Conservation (phyloP, 345 rosid species). For the Adansonia digitata region DNA sequence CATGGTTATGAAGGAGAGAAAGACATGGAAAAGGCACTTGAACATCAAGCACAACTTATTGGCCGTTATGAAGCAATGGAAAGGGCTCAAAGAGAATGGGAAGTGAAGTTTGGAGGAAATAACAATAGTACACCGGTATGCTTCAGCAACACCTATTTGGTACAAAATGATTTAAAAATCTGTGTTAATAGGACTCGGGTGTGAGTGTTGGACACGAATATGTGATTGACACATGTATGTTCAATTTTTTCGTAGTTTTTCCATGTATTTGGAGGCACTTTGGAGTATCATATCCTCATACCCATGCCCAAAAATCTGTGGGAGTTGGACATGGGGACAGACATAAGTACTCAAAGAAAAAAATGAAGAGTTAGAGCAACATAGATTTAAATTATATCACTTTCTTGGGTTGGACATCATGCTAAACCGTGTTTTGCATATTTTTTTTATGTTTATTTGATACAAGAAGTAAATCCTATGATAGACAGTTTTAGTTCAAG, state of each 20-base stretch:
- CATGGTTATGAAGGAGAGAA: constrained; percentile 34
- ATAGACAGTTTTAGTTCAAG: neutral
- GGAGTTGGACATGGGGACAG: no score
- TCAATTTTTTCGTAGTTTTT: no score
- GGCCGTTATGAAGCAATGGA: constrained; percentile 81
- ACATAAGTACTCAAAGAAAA: no score
- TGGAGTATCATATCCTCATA: no score
- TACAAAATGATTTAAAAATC: no score
- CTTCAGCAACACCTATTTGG: constrained; percentile 13
- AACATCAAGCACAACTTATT: constrained; percentile 68
- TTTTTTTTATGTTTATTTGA: neutral
- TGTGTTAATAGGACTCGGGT: no score
- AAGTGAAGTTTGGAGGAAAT: constrained; percentile 74
- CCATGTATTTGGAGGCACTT: no score
- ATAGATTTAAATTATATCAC: no score
- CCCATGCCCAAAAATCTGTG: no score
- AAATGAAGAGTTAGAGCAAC: no score
- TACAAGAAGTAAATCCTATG: neutral
- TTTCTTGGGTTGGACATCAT: neutral
- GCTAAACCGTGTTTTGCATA: neutral
- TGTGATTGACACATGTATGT: no score
- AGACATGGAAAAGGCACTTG: constrained; percentile 75
- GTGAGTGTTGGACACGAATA: no score
- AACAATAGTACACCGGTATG: constrained; percentile 69
- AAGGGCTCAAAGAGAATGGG: constrained; percentile 92